phyloP scores from a whole-genome alignment of 1,284 basidiomycete genomes.

The Ustilago lituana region DNA sequence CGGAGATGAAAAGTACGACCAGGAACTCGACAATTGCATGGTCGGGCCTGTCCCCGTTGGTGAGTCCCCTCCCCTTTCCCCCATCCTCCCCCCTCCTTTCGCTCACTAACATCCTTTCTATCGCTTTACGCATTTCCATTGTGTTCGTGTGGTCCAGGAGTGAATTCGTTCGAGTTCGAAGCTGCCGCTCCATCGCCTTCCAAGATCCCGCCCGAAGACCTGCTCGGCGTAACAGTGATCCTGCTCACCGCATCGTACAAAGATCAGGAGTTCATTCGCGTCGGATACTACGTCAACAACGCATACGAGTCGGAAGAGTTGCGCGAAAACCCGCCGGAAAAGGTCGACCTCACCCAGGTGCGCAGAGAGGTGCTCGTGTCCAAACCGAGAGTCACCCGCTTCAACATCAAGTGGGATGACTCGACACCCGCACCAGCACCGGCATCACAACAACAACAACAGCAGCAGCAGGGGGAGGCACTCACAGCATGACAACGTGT shows the following conservation, averaged over 20 bases:
- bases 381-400: slow-evolving; percentile 92
- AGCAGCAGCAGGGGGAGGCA: not conserved
- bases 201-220: slow-evolving; percentile 83
- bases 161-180: slow-evolving; percentile 97
- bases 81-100: not conserved
- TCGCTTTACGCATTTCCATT: too few species aligned
- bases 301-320: slow-evolving; percentile 91
- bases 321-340: slow-evolving; percentile 63
- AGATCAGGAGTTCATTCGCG: slow-evolving; percentile 96
- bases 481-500: slow-evolving; percentile 4
- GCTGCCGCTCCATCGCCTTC: slow-evolving; percentile 70
- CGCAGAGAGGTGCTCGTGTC: slow-evolving; percentile 84
- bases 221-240: slow-evolving; percentile 88
- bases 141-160: slow-evolving; percentile 58
- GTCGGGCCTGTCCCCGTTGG: slow-evolving; percentile 86
- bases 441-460: too few species aligned
- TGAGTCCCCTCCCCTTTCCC: slow-evolving; percentile 10
- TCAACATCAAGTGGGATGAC: slow-evolving; percentile 69
- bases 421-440: slow-evolving; percentile 4
- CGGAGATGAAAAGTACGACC: slow-evolving; percentile 87
- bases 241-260: slow-evolving; percentile 86
- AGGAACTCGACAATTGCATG: slow-evolving; percentile 81
- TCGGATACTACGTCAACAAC: slow-evolving; percentile 99
- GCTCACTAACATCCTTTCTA: not conserved
- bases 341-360: slow-evolving; percentile 70